phyloP scores from a whole-genome alignment of 176 grass and related monocot species.

The Panicum miliaceum region DNA sequence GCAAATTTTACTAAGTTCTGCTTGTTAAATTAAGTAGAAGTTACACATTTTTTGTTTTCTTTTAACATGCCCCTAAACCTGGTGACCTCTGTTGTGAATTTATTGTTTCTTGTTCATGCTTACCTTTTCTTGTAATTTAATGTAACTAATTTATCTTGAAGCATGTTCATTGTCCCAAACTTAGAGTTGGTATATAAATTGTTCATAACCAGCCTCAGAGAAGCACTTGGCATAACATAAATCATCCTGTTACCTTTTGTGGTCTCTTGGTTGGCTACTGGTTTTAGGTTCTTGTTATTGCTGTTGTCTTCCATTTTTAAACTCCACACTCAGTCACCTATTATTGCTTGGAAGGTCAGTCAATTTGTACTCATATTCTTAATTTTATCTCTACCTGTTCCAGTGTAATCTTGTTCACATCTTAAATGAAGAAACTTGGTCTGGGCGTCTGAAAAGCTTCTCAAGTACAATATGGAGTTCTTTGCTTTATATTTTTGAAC shows the following conservation, averaged over 20 bases:
- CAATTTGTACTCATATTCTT: conserved; percentile 35
- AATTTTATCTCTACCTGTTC: conserved; percentile 44
- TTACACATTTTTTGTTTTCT: background rate
- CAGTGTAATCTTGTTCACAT: conserved; percentile 92
- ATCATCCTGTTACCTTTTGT: conserved; percentile 6
- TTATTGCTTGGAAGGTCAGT: conserved; percentile 16
- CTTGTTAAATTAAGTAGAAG: background rate
- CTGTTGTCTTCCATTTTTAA: background rate
- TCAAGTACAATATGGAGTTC: conserved; percentile 74
- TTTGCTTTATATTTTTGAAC: conserved; percentile 87
- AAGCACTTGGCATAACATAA: conserved; percentile 17
- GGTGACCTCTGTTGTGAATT: background rate
- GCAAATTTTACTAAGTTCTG: background rate
- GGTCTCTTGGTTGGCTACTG: conserved; percentile 9
- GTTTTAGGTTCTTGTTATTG: background rate
- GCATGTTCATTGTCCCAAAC: conserved; percentile 8
- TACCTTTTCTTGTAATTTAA: background rate
- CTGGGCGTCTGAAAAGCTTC: conserved; percentile 69
- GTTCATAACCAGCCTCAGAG: conserved; percentile 4
- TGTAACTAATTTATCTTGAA: background rate
- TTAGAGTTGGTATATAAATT: background rate
- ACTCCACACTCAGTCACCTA: background rate
- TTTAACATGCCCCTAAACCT: background rate
- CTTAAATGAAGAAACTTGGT: conserved; percentile 80
- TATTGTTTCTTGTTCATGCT: background rate